Percentiles rank a stretch among this genome's conserved stretches.
Evolutionary conservation across 148 eudicot species (phyloP).

Genomic region (Rhododendron vialii): DNA sequence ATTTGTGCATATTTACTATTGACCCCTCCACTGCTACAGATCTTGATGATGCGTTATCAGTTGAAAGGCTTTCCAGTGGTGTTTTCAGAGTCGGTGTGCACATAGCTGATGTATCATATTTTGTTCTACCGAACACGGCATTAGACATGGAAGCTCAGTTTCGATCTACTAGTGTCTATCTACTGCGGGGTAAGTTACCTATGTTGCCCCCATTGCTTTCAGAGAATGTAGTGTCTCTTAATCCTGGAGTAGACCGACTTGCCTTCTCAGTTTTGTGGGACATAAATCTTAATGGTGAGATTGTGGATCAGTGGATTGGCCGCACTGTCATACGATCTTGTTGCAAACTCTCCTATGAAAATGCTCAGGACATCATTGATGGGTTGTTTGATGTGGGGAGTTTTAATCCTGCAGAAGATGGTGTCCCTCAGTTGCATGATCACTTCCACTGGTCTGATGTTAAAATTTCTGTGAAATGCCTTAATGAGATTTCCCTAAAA

Average conservation of each 20-base stretch:
- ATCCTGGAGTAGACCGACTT: constrained; percentile 87
- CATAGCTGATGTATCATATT: constrained; percentile 85
- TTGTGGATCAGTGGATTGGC: constrained; percentile 78
- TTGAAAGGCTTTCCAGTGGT: constrained; percentile 53
- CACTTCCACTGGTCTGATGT: constrained; percentile 64
- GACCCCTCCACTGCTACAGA: constrained; percentile 90
- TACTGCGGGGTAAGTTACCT: constrained; percentile 54
- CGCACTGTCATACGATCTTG: constrained; percentile 83
- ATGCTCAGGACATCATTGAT: constrained; percentile 81
- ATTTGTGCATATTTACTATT: constrained; percentile 73
- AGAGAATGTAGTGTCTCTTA: constrained; percentile 77
- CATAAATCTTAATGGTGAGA: constrained; percentile 48
- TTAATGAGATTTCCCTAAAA: constrained; percentile 43
- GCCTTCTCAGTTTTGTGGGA: constrained; percentile 90
- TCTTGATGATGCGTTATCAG: constrained; percentile 92
- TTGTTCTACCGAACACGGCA: constrained; percentile 73
- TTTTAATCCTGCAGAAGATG: constrained; percentile 14
- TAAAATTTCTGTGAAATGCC: constrained; percentile 47
- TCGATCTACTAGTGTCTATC: constrained; percentile 76
- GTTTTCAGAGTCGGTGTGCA: constrained; percentile 77
- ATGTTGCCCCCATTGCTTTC: constrained; percentile 84
- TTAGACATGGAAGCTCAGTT: constrained; percentile 70
- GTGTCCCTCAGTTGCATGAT: constrained; percentile 54
- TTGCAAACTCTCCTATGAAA: constrained; percentile 88
- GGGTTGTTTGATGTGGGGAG: constrained; percentile 30